Conservation (phyloP, 2,329 filamentous ascomycete genomes). For the Ilyonectria destructans region DNA sequence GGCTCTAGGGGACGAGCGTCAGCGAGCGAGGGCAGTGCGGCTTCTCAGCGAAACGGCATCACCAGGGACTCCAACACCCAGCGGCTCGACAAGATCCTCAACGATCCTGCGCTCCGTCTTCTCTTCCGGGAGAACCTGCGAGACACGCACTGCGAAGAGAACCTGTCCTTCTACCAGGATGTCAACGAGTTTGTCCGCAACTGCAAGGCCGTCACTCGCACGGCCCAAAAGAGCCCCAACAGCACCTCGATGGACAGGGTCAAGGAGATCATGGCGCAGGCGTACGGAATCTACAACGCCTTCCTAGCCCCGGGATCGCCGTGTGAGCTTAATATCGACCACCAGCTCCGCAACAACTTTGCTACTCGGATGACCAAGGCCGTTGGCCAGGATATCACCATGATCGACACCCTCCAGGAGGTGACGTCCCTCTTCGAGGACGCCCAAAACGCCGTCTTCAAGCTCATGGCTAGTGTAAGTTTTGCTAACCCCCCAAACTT, state of each 20-base stretch:
- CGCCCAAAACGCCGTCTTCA: slow-evolving; percentile 96
- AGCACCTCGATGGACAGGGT: slow-evolving; percentile 81
- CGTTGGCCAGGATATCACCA: slow-evolving; percentile 91
- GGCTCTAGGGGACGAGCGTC: not conserved
- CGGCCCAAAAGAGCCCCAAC: slow-evolving; percentile 72
- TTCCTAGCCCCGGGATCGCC: slow-evolving; percentile 73
- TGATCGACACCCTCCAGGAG: slow-evolving; percentile 92
- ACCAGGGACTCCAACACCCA: slow-evolving; percentile 94
- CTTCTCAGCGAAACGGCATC: slow-evolving; percentile 66
- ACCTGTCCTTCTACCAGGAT: slow-evolving; percentile 94
- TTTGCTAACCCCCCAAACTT: slow-evolving; percentile 34
- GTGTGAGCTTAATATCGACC: slow-evolving; percentile 98
- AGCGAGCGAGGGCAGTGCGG: not conserved
- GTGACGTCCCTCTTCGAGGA: slow-evolving; percentile 93
- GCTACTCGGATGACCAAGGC: slow-evolving; percentile 98
- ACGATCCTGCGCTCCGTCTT: slow-evolving; percentile 88
- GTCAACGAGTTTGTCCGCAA: slow-evolving; percentile 88
- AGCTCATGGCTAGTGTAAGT: slow-evolving; percentile 98
- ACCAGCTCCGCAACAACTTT: slow-evolving; percentile 92
- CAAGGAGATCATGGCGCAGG: slow-evolving; percentile 91
- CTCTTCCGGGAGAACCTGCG: slow-evolving; percentile 95
- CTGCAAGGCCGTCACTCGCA: slow-evolving; percentile 77
- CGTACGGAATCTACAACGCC: slow-evolving; percentile 94
- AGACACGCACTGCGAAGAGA: slow-evolving; percentile 98
- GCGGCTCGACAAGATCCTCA: slow-evolving; percentile 92